Conservation (phyloP, 1,284 basidiomycete species). For the Tetrapyrgos nigripes region DNA sequence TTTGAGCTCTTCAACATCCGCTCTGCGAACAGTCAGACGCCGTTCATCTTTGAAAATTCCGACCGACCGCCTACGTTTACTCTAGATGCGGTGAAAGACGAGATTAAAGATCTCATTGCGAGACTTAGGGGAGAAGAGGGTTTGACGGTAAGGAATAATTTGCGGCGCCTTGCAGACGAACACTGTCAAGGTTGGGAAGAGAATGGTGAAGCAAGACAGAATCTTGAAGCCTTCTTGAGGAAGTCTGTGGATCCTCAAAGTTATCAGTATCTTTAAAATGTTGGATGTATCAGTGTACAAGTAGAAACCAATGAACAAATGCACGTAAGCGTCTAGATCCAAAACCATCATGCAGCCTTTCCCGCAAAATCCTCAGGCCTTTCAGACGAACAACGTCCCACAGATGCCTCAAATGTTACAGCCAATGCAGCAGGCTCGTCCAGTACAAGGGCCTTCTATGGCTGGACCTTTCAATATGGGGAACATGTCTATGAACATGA, state of each 20-base stretch:
- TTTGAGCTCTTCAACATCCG: constrained; percentile 15
- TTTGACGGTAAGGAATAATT: constrained; percentile 5
- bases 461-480: background rate
- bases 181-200: constrained; percentile 4
- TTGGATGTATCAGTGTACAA: no score
- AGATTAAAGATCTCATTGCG: background rate
- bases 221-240: constrained; percentile 2
- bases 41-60: constrained; percentile 2
- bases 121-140: constrained; percentile 9
- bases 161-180: background rate
- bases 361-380: background rate
- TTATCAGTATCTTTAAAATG: no score
- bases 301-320: no score
- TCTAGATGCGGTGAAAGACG: constrained; percentile 2
- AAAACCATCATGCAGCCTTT: background rate
- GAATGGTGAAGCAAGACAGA: background rate
- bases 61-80: constrained; percentile 5
- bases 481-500: background rate
- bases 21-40: constrained; percentile 9
- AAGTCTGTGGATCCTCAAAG: constrained; percentile 9
- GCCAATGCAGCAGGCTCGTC: no score
- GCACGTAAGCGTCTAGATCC: no score
- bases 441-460: background rate
- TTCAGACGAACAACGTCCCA: background rate
- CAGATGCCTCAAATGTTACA: background rate